Evolutionary conservation across 768 basidiomycete genomes (phyloP), one percentile per base, ranked within the genome.

Genomic region (Crucibulum laeve): DNA sequence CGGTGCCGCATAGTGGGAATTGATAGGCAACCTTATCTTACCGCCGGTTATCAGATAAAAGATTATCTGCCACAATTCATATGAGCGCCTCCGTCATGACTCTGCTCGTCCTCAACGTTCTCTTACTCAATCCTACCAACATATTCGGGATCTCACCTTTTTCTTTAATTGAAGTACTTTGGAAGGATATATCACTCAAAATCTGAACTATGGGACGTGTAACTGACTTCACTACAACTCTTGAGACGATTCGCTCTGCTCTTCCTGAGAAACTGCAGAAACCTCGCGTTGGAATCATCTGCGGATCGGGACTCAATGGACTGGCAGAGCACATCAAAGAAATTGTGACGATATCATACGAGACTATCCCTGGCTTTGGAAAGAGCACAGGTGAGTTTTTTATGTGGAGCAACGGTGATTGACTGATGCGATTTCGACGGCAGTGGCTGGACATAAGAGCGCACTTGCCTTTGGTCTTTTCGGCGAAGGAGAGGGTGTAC

Each of bases 371-470:
- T 15, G 91, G 89, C 1, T 92, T 93, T 52, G 78, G 73, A 4
- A 72, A 73, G 51, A 89, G 84, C 53, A 91, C 88, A 30, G 89
- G 90, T 89, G 51, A 41, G 69, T 53, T 24, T 24, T 43, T 14
- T 14, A 38, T 26, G n/a, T 34, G 5, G 5, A 13, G 34, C n/a
- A 15, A 22, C n/a, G 5, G 10, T 10, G 19, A 17, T 15, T 15
- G 25, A 19, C 40, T 42, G 11, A 8, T 4, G 17, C n/a, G 10
- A 21, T 36, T 25, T 5, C 25, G 35, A 22, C 6, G 11, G 40
- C 51, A 90, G 91, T 93, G 18, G 64, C 62, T n/a, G 91, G 92
- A 21, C 92, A 94, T 53, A 78, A 79, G 62, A 90, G 87, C 46
- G 64, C 75, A 5, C 69, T 94, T 17, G 88, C 89, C 0, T 93